Evolutionary conservation across 352 stramenopile genomes (phyloP), one percentile per base, ranked within the genome.

Genomic region (Phytopythium aichiense): DNA sequence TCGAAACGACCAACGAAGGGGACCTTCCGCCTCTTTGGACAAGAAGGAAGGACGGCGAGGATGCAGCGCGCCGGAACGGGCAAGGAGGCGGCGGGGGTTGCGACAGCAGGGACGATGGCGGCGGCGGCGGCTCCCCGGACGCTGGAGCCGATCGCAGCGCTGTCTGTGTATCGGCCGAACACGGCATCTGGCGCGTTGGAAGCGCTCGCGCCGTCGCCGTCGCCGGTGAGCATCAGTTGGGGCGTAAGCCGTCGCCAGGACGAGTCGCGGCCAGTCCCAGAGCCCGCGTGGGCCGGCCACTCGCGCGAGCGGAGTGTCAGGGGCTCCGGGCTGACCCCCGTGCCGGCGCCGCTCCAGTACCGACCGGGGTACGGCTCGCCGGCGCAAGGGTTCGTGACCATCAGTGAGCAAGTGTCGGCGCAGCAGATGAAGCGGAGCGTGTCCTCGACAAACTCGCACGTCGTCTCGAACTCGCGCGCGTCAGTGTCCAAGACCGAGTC

Each of bases 111-210:
- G 28, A 31, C 6, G 35, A 40, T 15, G n/a, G 22, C 46, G 23
- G 22, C 22, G 12, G 22, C 20, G 16, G 23, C 37, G 12, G 43
- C 54, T 13, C 68, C 65, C 28, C 68, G 65, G 33, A 65, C 72
- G 52, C 57, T 76, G 13, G 66, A 69, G 56, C 68, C 68, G 23
- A 52, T 76, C 20, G 55, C 38, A 23, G 40, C 35, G 15, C 40
- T 48, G n/a, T 25, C 43, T 2, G 30, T 48, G 49, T 65, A 53
- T 16, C 59, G 33, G 5, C 42, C 58, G 23, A 31, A 16, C 28
- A 43, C 30, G 8, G 22, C 50, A 4, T 37, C 23, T 3, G 50
- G 15, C 23, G 16, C 50, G 30, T 4, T 43, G 8, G 25, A 11
- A 0, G 50, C 16, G 1, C 50, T 56, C 18, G 7, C 28, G 16